These are phyloP conservation scores for Pyrenula massariospora DNA, from an alignment of 495 filamentous ascomycete genomes.

Conservation along the genomic window DNA sequence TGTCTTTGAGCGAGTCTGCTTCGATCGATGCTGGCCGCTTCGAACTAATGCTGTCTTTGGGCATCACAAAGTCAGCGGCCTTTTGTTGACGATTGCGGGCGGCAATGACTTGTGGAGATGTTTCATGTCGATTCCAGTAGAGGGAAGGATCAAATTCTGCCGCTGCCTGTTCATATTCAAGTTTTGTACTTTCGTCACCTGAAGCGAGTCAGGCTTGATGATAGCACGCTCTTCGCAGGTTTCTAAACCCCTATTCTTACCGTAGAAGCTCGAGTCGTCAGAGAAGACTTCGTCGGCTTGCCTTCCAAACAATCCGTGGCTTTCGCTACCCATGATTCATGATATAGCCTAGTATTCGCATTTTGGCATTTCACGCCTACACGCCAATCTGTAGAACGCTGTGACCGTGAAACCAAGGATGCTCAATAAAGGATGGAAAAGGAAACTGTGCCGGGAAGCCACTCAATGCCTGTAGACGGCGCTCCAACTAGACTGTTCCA, in stretches of 20 bases:
- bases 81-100: not conserved
- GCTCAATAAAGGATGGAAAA: no score
- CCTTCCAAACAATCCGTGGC: not conserved
- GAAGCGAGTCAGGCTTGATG: not conserved
- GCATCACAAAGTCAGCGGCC: not conserved
- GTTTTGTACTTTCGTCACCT: slow-evolving; percentile 42
- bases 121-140: slow-evolving; percentile 27
- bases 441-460: no score
- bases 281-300: slow-evolving; percentile 23
- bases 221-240: not conserved
- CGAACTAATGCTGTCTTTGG: not conserved
- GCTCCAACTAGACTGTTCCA: no score
- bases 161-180: slow-evolving; percentile 20
- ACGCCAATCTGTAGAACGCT: no score
- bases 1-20: not conserved
- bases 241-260: slow-evolving; percentile 16
- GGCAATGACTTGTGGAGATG: not conserved
- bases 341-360: no score
- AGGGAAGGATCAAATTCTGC: slow-evolving; percentile 28
- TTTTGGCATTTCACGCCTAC: no score
- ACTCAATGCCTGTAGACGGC: no score
- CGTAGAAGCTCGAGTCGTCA: slow-evolving; percentile 68
- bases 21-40: not conserved
- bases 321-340: no score
- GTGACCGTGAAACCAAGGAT: no score